These are phyloP conservation scores for Thermothelomyces thermophilus DNA, from an alignment of 2,329 filamentous ascomycete species.

Conservation along the genomic window DNA sequence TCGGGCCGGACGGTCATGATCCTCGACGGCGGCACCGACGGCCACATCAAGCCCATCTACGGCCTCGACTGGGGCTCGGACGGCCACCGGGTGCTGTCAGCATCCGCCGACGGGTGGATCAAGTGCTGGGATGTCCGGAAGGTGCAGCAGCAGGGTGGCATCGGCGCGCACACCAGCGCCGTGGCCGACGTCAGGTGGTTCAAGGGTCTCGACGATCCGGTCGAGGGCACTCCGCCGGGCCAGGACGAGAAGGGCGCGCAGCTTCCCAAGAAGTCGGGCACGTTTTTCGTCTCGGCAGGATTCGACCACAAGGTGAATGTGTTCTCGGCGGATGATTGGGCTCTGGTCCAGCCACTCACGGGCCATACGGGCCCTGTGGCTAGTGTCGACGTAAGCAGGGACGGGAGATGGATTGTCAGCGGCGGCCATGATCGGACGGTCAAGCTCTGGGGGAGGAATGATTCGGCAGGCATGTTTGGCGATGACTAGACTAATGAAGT, in stretches of 20 bases:
- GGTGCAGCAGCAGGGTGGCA: conserved; percentile 72
- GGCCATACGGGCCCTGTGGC: conserved; percentile 91
- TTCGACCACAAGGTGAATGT: conserved; percentile 95
- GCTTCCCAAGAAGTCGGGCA: conserved; percentile 76
- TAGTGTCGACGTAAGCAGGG: conserved; percentile 78
- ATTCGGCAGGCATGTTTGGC: conserved; percentile 32
- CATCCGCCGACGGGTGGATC: conserved; percentile 88
- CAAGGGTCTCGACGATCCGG: conserved; percentile 73
- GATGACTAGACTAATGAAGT: conserved; percentile 4
- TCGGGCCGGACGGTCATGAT: conserved; percentile 95
- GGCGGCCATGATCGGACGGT: conserved; percentile 91
- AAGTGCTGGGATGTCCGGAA: conserved; percentile 98
- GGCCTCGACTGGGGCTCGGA: conserved; percentile 89
- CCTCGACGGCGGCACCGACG: conserved; percentile 76
- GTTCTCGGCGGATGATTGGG: conserved; percentile 96
- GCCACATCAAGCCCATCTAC: conserved; percentile 84
- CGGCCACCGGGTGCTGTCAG: conserved; percentile 85
- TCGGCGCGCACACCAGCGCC: conserved; percentile 85
- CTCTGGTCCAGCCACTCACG: conserved; percentile 75
- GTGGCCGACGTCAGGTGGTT: conserved; percentile 94
- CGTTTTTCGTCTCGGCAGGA: conserved; percentile 83
- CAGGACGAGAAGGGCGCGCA: conserved; percentile 59
- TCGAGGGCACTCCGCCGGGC: conserved; percentile 53
- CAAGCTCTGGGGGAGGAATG: conserved; percentile 91
- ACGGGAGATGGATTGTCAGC: conserved; percentile 89